A percentile compares a stretch with the other conserved stretches of the same genome.
These are phyloP conservation scores for Didymellaceae sp. DNA, from an alignment of 2,329 filamentous ascomycete genomes.

Conservation along the genomic window DNA sequence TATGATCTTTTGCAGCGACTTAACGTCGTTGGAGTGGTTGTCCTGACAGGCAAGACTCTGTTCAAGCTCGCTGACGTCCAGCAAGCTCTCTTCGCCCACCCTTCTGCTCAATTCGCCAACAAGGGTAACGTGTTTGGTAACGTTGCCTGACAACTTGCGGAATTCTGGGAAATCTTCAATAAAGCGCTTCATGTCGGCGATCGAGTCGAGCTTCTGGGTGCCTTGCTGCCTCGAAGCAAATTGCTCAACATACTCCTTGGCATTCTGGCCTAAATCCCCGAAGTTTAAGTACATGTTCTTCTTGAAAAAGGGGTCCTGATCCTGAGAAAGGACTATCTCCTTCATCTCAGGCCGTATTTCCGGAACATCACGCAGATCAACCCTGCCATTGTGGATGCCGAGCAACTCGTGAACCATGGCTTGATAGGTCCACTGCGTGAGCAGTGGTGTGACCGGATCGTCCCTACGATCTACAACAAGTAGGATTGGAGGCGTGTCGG, in stretches of 20 bases:
- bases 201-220: conserved; percentile 94
- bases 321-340: conserved; percentile 93
- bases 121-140: conserved; percentile 96
- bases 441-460: conserved; percentile 89
- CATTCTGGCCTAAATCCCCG: conserved; percentile 91
- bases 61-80: conserved; percentile 97
- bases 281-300: conserved; percentile 99
- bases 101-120: conserved; percentile 91
- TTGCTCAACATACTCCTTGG: conserved; percentile 98
- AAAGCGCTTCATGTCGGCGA: conserved; percentile 98
- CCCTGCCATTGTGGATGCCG: conserved; percentile 92
- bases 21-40: conserved; percentile 89
- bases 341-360: conserved; percentile 86
- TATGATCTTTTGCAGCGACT: conserved; percentile 86
- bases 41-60: conserved; percentile 97
- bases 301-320: conserved; percentile 98
- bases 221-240: conserved; percentile 98
- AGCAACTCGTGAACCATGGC: conserved; percentile 99
- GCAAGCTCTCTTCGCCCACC: conserved; percentile 81
- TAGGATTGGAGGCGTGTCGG: conserved; percentile 92
- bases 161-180: conserved; percentile 99
- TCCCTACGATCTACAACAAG: conserved; percentile 90
- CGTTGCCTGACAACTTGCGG: conserved; percentile 93
- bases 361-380: conserved; percentile 82
- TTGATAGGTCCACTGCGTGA: conserved; percentile 99